phyloP scores from a whole-genome alignment of 179 eudicot species.

The Actinidia polygama region DNA sequence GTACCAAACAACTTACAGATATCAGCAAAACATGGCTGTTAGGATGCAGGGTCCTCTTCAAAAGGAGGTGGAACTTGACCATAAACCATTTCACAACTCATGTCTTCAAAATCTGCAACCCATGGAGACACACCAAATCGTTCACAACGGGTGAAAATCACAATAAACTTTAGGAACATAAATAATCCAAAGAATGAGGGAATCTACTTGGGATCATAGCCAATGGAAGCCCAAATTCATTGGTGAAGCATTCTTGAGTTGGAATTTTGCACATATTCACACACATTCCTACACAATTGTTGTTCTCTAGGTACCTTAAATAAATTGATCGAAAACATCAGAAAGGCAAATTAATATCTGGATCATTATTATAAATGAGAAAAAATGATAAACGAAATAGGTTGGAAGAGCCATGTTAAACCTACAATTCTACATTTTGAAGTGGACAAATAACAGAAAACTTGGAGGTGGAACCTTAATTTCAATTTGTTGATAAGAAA shows the following conservation, averaged over 20 bases:
- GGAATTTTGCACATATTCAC: slow-evolving; percentile 98
- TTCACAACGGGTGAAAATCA: not conserved
- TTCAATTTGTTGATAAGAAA: no score
- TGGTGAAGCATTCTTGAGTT: slow-evolving; percentile 97
- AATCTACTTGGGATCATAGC: slow-evolving; percentile 92
- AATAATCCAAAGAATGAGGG: not conserved
- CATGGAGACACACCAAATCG: not conserved
- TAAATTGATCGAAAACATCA: not conserved
- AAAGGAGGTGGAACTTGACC: slow-evolving; percentile 89
- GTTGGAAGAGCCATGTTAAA: not conserved
- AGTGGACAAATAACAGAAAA: no score
- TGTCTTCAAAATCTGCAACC: slow-evolving; percentile 88
- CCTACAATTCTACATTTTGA: not conserved
- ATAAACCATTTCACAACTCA: slow-evolving; percentile 97
- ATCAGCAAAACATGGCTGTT: slow-evolving; percentile 74
- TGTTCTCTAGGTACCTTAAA: slow-evolving; percentile 87
- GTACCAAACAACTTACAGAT: slow-evolving; percentile 53
- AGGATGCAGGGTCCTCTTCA: slow-evolving; percentile 73
- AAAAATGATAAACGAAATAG: not conserved
- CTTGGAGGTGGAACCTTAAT: no score
- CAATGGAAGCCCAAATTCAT: slow-evolving; percentile 91
- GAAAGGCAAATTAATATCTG: not conserved
- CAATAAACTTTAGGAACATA: not conserved
- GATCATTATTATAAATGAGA: not conserved
- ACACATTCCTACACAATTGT: slow-evolving; percentile 96